Evolutionary conservation across 805 yeast species (phyloP), one percentile per base, ranked within the genome.

Genomic region (Starmerella gropengiesseri): DNA sequence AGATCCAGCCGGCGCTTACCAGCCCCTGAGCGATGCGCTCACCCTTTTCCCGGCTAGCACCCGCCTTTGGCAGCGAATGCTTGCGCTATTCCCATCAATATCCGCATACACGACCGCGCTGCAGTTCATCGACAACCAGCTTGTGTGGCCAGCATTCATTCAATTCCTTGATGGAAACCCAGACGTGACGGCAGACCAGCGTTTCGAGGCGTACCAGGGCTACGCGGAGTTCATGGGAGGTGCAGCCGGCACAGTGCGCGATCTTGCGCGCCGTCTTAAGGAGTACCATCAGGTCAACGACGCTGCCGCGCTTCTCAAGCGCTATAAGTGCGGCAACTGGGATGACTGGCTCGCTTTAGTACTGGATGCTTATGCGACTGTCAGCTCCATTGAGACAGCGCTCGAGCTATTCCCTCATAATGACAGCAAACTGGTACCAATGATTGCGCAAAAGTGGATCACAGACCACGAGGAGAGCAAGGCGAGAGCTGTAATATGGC

Each of bases 141-240:
- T 63, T 22, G 68, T 80, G 25, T 73, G 91, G 73, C 61, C 67
- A 1, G 54, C 69, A 46, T 81, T 74, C 44, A 60, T 79, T 33
- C 51, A 61, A 17, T 74, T 68, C 58, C 74, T 75, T 1, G 61
- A 61, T 34, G 39, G 47, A 13, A 6, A 5, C 14, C 2, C 34
- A 13, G 38, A 21, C 14, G 13, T 37, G 6, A 9, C 37, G 19
- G 18, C 17, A 1, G 34, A 27, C 3, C 32, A 40, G 9, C 25
- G 37, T 3, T 5, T 18, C 14, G 38, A 16, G 5, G 40, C 30
- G 4, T 30, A 20, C 19, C 13, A 14, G 20, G 36, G 28, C 18
- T 46, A 40, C 37, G 21, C 33, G n/a, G 46, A 43, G 29, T 37
- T 17, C 22, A 13, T 18, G 23, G 17, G n/a, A 5, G 17, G 22